Conservation (phyloP, 305 asterid genomes). For the Ajuga reptans region DNA sequence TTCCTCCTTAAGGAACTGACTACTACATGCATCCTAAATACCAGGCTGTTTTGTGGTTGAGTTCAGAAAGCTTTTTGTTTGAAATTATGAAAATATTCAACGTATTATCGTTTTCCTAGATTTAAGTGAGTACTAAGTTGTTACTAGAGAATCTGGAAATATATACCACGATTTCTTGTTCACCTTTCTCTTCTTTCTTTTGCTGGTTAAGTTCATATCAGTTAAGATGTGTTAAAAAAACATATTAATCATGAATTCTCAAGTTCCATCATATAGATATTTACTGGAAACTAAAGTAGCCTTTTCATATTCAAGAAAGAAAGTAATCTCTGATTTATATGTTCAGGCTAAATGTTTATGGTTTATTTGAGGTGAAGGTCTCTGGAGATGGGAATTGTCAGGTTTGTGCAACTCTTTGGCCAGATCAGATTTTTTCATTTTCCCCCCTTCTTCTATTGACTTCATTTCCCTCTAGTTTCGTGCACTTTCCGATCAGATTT, state of each 20-base stretch:
- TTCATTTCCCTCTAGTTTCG: constrained; percentile 38
- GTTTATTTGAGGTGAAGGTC: constrained; percentile 50
- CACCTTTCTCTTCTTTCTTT: background rate
- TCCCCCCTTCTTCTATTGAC: background rate
- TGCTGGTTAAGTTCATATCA: background rate
- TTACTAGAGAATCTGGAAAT: background rate
- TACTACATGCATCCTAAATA: background rate
- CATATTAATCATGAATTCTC: background rate
- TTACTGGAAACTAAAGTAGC: background rate
- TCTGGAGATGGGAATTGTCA: constrained; percentile 72
- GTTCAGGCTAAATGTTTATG: constrained; percentile 46
- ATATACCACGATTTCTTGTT: background rate
- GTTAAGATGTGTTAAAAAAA: background rate
- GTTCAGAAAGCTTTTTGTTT: background rate
- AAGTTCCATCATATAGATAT: background rate
- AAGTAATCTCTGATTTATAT: background rate
- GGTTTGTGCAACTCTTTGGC: constrained; percentile 30
- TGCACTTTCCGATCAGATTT: constrained; percentile 61
- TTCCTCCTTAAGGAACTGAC: background rate
- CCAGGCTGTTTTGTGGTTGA: background rate
- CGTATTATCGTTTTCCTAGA: constrained; percentile 12
- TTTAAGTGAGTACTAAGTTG: background rate
- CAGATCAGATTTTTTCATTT: background rate
- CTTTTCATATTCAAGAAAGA: background rate
- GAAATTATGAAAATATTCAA: constrained; percentile 8